These are phyloP conservation scores for Physcomitrellopsis africana DNA, from an alignment of 225 moss, liverwort and hornwort species.

Conservation along the genomic window DNA sequence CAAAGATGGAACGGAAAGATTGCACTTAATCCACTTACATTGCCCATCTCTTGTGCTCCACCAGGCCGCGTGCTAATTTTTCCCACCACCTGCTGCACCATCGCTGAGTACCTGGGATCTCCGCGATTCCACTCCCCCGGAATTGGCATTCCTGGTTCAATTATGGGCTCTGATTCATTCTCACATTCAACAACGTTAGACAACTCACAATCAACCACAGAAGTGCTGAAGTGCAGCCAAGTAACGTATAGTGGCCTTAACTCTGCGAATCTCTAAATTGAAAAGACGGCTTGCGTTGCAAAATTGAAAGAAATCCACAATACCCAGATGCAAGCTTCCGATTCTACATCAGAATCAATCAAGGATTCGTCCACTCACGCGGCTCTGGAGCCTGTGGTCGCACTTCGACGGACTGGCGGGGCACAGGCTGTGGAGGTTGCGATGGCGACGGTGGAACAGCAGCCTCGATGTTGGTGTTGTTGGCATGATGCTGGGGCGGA, in stretches of 20 bases:
- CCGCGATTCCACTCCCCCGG: slow-evolving; percentile 60
- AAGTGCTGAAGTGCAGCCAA: slow-evolving; percentile 5
- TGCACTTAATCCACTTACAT: slow-evolving; percentile 46
- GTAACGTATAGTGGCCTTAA: background rate
- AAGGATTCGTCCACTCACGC: slow-evolving; percentile 48
- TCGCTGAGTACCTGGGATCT: slow-evolving; percentile 65
- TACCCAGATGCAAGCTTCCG: background rate
- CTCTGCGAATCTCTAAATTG: slow-evolving; percentile 25
- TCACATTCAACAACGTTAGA: slow-evolving; percentile 9
- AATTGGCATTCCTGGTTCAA: slow-evolving; percentile 59
- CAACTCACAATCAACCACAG: background rate
- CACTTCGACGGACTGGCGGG: slow-evolving; percentile 62
- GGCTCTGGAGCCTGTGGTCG: slow-evolving; percentile 66
- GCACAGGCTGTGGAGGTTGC: slow-evolving; percentile 16
- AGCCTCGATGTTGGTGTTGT: slow-evolving; percentile 6
- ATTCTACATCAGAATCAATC: background rate
- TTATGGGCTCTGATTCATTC: slow-evolving; percentile 56
- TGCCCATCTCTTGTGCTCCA: slow-evolving; percentile 58
- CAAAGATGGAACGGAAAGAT: background rate
- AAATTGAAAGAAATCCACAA: too few species aligned
- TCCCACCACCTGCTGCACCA: slow-evolving; percentile 88
- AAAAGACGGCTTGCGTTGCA: too few species aligned
- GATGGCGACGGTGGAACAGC: slow-evolving; percentile 29
- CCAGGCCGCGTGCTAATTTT: slow-evolving; percentile 71
- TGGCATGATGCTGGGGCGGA: slow-evolving; percentile 20